Evolutionary conservation across 148 eudicot species (phyloP).

Genomic region (Fallopia convolvulus): DNA sequence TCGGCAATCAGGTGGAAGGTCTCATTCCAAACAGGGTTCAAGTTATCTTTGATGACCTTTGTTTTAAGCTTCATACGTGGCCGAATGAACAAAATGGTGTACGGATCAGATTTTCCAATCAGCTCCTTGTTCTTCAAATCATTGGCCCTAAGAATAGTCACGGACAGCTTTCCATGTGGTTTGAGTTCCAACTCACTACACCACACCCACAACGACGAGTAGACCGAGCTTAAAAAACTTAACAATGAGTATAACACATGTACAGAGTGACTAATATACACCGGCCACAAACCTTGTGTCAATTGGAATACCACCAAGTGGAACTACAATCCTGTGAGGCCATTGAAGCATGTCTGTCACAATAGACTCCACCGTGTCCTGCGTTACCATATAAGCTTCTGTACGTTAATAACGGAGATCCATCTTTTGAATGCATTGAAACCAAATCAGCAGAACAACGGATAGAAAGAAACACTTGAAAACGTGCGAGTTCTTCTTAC

Average conservation of each 20-base stretch:
- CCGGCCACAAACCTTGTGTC: conserved; percentile 41
- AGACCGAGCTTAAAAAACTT: no score
- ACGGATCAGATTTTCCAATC: conserved; percentile 98
- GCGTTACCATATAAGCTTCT: conserved; percentile 16
- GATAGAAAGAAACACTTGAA: conserved; percentile 1
- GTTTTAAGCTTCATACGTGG: conserved; percentile 81
- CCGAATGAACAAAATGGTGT: conserved; percentile 51
- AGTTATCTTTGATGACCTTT: conserved; percentile 67
- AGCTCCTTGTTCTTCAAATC: conserved; percentile 83
- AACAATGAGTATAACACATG: no score
- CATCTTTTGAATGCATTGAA: no score
- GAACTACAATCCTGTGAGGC: conserved; percentile 99
- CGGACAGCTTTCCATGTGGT: conserved; percentile 76
- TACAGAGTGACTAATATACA: no score
- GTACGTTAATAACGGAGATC: background rate
- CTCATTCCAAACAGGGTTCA: conserved; percentile 92
- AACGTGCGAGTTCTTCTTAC: conserved; percentile 31
- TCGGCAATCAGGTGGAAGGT: conserved; percentile 77
- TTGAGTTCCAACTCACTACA: conserved; percentile 93
- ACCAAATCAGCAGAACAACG: background rate
- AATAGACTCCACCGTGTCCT: conserved; percentile 86
- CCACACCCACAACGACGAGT: no score
- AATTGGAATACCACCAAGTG: conserved; percentile 73
- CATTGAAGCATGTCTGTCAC: conserved; percentile 84
- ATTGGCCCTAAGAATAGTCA: conserved; percentile 74